Evolutionary conservation across 169 alveolate species (phyloP), one percentile per base, ranked within the genome.

Genomic region (Plasmodium gonderi): DNA sequence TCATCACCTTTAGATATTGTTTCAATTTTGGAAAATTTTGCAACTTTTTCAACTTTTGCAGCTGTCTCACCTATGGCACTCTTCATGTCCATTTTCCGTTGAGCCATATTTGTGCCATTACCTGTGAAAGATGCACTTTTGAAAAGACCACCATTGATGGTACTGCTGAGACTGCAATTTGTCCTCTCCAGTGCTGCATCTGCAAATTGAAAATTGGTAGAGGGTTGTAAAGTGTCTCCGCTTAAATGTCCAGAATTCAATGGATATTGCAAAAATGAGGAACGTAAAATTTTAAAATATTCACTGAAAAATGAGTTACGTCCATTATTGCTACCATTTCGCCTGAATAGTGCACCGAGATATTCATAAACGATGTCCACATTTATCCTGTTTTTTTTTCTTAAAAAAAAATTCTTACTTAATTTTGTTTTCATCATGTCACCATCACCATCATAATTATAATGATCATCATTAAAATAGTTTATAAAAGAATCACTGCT

Each of bases 331-430:
- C 78, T 36, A 29, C 51, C 60, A 17, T 69, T 69, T 31, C 38
- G 44, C 2, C 44, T 72, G 76, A 68, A 54, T 8, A 68, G 51
- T 5, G 40, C 76, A 72, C 82, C 44, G 60, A 82, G 26, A 72
- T 82, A 26, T 40, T 47, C 26, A 33, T 82, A 80, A 17, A 82
- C 42, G 14, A 75, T 82, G 44, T 82, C 82, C 3, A 82, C 42
- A 38, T 82, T 82, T 42, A 82, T 69, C 29, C 8, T 42, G 33
- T 6, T 29, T 4, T 69, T 69, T n/a, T 69, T 82, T 47, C 42
- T 45, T 54, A 82, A 47, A 60, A 82, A 47, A 26, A 47, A 8
- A 75, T 82, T 82, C 2, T 33, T 17, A n/a, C 9, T 14, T 36
- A 82, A 17, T 40, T 69, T 47, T 36, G 47, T 49, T 42, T 82